These are phyloP conservation scores for Leccinellum rugosiceps DNA, from an alignment of 768 basidiomycete genomes.

Conservation along the genomic window DNA sequence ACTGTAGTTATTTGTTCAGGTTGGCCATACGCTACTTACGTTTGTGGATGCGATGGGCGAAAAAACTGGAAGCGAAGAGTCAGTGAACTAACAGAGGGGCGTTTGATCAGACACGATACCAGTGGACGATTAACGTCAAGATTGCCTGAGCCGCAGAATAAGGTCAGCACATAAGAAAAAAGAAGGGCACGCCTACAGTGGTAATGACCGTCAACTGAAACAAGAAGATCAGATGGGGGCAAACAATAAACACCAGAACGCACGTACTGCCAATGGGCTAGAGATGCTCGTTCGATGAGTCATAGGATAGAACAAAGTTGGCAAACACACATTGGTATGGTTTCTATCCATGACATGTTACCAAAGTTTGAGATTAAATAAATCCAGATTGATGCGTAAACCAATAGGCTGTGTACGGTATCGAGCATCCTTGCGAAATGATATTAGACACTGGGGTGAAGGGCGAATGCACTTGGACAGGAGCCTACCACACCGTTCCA, in stretches of 20 bases:
- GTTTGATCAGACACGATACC: conserved; percentile 29
- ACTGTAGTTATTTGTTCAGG: neutral
- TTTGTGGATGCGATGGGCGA: conserved; percentile 41
- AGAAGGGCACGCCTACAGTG: conserved; percentile 26
- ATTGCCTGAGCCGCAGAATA: conserved; percentile 37
- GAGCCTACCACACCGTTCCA: conserved; percentile 24
- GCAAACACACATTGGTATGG: conserved; percentile 42
- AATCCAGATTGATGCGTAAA: conserved; percentile 40
- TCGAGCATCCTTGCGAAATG: conserved; percentile 31
- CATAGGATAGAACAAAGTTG: neutral
- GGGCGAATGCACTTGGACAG: neutral
- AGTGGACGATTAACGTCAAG: conserved; percentile 50
- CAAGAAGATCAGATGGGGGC: neutral
- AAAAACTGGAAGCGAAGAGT: conserved; percentile 27
- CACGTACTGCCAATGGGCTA: conserved; percentile 28
- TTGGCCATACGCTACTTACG: conserved; percentile 23
- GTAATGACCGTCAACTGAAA: conserved; percentile 26
- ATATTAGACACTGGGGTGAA: neutral
- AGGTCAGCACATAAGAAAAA: neutral
- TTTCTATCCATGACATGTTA: conserved; percentile 34
- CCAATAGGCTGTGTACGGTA: conserved; percentile 38
- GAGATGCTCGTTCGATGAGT: neutral
- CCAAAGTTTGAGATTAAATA: conserved; percentile 47
- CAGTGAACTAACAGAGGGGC: neutral
- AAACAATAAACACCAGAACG: neutral